These are phyloP conservation scores for Leccinellum rugosiceps DNA, from an alignment of 768 basidiomycete genomes.

Conservation along the genomic window DNA sequence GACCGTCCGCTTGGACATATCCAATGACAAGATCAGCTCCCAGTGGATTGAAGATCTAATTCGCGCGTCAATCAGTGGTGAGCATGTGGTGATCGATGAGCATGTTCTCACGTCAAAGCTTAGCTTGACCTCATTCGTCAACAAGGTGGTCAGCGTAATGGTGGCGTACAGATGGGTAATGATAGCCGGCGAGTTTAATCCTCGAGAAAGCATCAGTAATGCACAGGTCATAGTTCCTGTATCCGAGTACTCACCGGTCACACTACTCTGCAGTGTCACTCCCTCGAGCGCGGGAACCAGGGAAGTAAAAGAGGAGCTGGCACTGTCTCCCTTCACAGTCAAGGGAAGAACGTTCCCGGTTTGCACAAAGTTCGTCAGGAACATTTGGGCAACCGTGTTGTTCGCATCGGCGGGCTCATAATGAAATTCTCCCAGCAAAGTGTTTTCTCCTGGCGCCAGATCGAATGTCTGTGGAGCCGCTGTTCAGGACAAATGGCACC, in stretches of 20 bases:
- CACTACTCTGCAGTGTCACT: slow-evolving; percentile 45
- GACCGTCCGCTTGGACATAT: slow-evolving; percentile 54
- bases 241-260: slow-evolving; percentile 38
- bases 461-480: slow-evolving; percentile 43
- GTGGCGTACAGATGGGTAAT: slow-evolving; percentile 55
- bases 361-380: slow-evolving; percentile 60
- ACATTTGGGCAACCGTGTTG: slow-evolving; percentile 59
- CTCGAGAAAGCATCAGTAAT: slow-evolving; percentile 15
- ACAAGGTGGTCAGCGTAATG: slow-evolving; percentile 49
- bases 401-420: slow-evolving; percentile 65
- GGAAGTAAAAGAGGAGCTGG: slow-evolving; percentile 61
- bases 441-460: slow-evolving; percentile 56
- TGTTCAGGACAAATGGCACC: neutral
- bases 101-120: slow-evolving; percentile 51
- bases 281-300: slow-evolving; percentile 53
- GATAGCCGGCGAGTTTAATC: slow-evolving; percentile 51
- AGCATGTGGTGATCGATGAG: neutral
- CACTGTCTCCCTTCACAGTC: slow-evolving; percentile 55
- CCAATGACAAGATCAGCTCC: slow-evolving; percentile 55
- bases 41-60: slow-evolving; percentile 52
- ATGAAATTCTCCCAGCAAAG: slow-evolving; percentile 56
- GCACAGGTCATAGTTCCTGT: neutral
- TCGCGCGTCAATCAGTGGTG: neutral
- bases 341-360: slow-evolving; percentile 45
- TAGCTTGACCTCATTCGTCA: slow-evolving; percentile 48